Evolutionary conservation across 139 green algal genomes (phyloP).

Genomic region (Desmodesmus armatus): DNA sequence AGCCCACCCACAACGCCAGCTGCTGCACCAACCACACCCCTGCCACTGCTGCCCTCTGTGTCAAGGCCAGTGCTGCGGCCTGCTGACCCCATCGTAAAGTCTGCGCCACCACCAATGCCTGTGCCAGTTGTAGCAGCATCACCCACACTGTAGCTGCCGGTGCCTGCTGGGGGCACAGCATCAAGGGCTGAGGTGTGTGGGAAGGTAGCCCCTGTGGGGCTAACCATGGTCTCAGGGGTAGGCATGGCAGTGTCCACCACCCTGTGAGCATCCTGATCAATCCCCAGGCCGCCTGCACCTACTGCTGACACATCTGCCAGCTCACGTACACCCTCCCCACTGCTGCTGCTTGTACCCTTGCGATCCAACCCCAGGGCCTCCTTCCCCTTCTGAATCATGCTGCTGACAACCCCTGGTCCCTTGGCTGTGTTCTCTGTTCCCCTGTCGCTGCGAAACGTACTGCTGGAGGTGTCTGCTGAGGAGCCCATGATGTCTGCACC

Average conservation of each 20-base stretch:
- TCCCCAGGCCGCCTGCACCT: not conserved
- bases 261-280: too few species aligned
- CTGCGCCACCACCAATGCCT: too few species aligned
- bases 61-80: too few species aligned
- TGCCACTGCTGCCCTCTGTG: too few species aligned
- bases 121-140: not conserved
- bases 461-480: not conserved
- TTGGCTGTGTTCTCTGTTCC: not conserved
- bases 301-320: not conserved
- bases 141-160: too few species aligned
- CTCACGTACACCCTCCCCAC: not conserved
- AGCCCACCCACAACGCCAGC: not conserved
- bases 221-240: too few species aligned
- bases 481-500: not conserved
- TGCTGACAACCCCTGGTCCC: not conserved
- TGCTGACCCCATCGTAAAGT: too few species aligned
- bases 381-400: not conserved
- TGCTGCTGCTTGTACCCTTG: conserved; percentile 6
- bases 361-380: not conserved
- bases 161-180: too few species aligned
- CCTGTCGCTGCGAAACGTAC: too few species aligned
- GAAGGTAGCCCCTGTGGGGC: not conserved
- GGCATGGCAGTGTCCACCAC: too few species aligned
- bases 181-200: too few species aligned
- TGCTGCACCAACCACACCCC: not conserved